These are phyloP conservation scores for Cephaloascus albidus DNA, from an alignment of 805 yeast species.

Conservation along the genomic window DNA sequence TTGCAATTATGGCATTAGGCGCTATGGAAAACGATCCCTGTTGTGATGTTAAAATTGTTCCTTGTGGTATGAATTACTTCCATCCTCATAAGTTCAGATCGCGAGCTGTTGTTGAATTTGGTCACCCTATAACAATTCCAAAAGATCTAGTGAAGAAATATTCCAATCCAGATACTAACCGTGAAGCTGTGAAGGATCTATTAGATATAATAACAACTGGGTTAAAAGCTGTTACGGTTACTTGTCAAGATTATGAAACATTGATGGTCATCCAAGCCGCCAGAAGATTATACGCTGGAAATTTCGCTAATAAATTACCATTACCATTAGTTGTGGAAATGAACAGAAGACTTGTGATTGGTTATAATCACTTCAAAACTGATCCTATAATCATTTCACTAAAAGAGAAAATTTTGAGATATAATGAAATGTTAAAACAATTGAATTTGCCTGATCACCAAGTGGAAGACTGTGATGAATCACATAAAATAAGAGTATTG, in stretches of 20 bases:
- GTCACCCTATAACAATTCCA: conserved; percentile 69
- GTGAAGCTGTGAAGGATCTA: conserved; percentile 66
- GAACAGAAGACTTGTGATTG: conserved; percentile 79
- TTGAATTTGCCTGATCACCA: conserved; percentile 48
- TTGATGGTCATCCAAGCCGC: conserved; percentile 87
- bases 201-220: conserved; percentile 66
- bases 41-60: conserved; percentile 78
- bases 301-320: conserved; percentile 62
- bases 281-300: conserved; percentile 76
- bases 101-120: conserved; percentile 92
- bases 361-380: conserved; percentile 66
- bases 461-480: conserved; percentile 43
- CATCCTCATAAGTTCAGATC: conserved; percentile 94
- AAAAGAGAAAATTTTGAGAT: conserved; percentile 53
- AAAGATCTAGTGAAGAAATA: conserved; percentile 57
- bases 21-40: conserved; percentile 74
- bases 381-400: conserved; percentile 58
- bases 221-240: conserved; percentile 76
- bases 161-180: conserved; percentile 51
- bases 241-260: conserved; percentile 84
- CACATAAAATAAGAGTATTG: conserved; percentile 38
- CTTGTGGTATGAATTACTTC: conserved; percentile 96
- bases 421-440: conserved; percentile 50
- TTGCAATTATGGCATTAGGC: conserved; percentile 72
- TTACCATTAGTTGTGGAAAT: conserved; percentile 81